Conservation (phyloP, 441 rosid genomes). For the Flueggea neowawraea region DNA sequence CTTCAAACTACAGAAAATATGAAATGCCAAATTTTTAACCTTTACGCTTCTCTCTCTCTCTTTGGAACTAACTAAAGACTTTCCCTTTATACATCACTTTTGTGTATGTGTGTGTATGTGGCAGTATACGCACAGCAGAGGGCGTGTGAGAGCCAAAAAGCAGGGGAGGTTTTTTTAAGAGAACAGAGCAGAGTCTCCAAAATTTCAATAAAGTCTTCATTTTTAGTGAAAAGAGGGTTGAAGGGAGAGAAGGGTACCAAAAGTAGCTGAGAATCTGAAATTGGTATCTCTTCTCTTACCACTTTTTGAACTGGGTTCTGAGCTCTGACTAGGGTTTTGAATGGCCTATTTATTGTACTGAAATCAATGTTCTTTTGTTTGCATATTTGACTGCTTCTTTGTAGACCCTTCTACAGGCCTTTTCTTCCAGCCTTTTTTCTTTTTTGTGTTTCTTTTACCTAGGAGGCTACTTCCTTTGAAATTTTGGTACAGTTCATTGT, state of each 20-base stretch:
- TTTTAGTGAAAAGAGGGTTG: slow-evolving; percentile 30
- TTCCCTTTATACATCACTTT: neutral
- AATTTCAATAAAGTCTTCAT: slow-evolving; percentile 36
- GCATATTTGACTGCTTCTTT: slow-evolving; percentile 57
- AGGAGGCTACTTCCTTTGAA: slow-evolving; percentile 17
- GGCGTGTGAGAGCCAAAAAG: slow-evolving; percentile 8
- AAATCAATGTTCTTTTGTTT: slow-evolving; percentile 52
- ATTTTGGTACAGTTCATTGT: slow-evolving; percentile 25
- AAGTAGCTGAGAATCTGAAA: slow-evolving; percentile 83
- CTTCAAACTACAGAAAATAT: neutral
- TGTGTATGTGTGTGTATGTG: slow-evolving; percentile 16
- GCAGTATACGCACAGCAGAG: slow-evolving; percentile 14
- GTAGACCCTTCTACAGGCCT: slow-evolving; percentile 25
- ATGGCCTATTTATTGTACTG: slow-evolving; percentile 54
- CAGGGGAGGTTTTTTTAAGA: slow-evolving; percentile 23
- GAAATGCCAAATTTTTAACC: slow-evolving; percentile 3
- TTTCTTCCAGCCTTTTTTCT: slow-evolving; percentile 27
- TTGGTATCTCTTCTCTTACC: slow-evolving; percentile 71
- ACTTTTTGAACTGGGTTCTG: slow-evolving; percentile 36
- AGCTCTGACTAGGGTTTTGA: slow-evolving; percentile 71
- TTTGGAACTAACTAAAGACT: neutral
- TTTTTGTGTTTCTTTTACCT: slow-evolving; percentile 20
- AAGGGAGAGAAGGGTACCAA: slow-evolving; percentile 42
- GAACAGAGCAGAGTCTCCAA: slow-evolving; percentile 23
- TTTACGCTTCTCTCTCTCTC: slow-evolving; percentile 1